phyloP scores from a whole-genome alignment of 192 early-diverging fungal genomes.

The Backusella psychrophila region DNA sequence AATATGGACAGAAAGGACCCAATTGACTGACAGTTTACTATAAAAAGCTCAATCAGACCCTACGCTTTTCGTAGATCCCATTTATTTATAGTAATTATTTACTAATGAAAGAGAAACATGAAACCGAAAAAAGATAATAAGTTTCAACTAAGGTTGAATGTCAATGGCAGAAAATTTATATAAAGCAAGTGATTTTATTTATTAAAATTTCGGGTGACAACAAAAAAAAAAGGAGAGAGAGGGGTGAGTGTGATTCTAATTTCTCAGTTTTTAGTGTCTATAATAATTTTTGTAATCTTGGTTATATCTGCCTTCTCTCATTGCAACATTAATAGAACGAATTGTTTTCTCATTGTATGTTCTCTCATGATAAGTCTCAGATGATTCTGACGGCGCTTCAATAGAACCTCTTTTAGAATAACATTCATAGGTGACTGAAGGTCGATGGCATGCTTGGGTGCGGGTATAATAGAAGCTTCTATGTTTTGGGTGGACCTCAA shows the following conservation, averaged over 20 bases:
- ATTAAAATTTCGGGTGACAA: background rate
- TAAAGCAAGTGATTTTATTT: background rate
- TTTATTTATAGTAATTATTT: background rate
- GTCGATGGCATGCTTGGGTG: background rate
- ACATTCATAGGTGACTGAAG: background rate
- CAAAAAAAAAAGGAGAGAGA: background rate
- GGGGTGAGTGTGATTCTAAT: background rate
- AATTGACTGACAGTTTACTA: background rate
- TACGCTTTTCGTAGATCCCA: background rate
- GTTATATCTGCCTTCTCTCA: background rate
- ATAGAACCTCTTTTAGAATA: background rate
- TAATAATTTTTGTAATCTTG: background rate
- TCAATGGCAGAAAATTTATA: background rate
- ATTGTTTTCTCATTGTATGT: background rate
- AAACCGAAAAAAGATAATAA: background rate
- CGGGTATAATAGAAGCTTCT: background rate
- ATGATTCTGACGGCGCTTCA: background rate
- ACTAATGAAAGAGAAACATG: constrained; percentile 1
- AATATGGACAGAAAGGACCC: background rate
- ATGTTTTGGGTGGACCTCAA: background rate
- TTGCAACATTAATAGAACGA: background rate
- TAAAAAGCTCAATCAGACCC: background rate
- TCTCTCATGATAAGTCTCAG: background rate
- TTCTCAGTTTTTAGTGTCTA: background rate
- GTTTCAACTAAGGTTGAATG: background rate